Percentiles rank a stretch among this genome's conserved stretches.
These are phyloP conservation scores for Pyrenophora seminiperda DNA, from an alignment of 2,329 filamentous ascomycete species.

Conservation along the genomic window DNA sequence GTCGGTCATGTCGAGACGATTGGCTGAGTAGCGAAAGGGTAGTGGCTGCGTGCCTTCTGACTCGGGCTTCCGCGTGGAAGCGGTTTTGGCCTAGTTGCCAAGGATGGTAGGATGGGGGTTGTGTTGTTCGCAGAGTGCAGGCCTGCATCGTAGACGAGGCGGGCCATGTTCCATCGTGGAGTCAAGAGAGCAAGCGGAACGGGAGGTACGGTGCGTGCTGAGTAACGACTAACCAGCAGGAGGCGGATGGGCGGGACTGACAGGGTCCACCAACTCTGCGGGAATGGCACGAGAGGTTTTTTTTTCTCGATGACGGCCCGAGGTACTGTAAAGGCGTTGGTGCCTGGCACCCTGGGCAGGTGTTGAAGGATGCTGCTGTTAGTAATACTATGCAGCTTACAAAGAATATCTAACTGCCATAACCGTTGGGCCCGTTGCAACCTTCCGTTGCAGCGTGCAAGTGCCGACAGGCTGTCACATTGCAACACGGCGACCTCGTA, in stretches of 20 bases:
- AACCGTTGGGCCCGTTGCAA: conserved; percentile 5
- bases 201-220: conserved; percentile 16
- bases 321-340: not conserved
- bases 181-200: conserved; percentile 11
- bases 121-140: not conserved
- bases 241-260: conserved; percentile 12
- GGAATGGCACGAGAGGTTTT: conserved; percentile 7
- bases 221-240: conserved; percentile 8
- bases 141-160: conserved; percentile 5
- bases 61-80: not conserved
- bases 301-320: conserved; percentile 7
- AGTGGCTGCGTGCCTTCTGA: conserved; percentile 12
- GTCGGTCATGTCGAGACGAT: not conserved
- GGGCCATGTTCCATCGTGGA: not conserved
- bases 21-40: not conserved
- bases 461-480: conserved; percentile 10
- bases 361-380: not conserved
- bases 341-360: too few species aligned
- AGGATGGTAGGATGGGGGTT: not conserved
- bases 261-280: conserved; percentile 8
- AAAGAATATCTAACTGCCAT: too few species aligned
- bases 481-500: not conserved
- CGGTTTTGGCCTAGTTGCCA: not conserved
- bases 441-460: conserved; percentile 8
- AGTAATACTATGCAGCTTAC: not conserved